Conservation (phyloP, 768 basidiomycete species). For the Termitomyces sp. region DNA sequence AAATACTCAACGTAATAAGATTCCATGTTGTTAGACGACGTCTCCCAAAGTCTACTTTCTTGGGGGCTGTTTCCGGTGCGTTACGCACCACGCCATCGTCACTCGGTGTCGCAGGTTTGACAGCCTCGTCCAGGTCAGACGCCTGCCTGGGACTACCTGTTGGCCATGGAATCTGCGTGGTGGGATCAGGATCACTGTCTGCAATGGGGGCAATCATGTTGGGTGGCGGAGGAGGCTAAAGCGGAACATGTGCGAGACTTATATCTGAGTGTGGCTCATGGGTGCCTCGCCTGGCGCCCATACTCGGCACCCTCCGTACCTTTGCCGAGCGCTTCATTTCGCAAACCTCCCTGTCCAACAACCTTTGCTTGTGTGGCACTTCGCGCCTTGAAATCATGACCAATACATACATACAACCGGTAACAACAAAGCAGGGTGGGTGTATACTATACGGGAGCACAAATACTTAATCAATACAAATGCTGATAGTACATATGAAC, state of each 20-base stretch:
- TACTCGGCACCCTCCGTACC: conserved; percentile 20
- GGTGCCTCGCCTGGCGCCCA: conserved; percentile 5
- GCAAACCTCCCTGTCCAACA: not conserved
- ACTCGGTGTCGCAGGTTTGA: conserved; percentile 1
- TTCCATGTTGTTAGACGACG: conserved; percentile 54
- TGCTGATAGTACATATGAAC: conserved; percentile 15
- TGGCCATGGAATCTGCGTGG: conserved; percentile 77
- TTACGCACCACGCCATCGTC: conserved; percentile 10
- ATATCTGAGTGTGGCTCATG: conserved; percentile 9
- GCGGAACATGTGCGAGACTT: conserved; percentile 15
- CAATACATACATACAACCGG: conserved; percentile 14
- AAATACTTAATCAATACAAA: conserved; percentile 15
- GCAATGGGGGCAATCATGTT: conserved; percentile 59
- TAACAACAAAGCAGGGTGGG: conserved; percentile 14
- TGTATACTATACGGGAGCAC: not conserved
- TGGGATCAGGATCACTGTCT: conserved; percentile 65
- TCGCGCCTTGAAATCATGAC: conserved; percentile 2
- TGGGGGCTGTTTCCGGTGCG: conserved; percentile 10
- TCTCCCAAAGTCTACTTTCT: conserved; percentile 22
- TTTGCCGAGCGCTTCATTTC: conserved; percentile 3
- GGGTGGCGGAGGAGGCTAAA: conserved; percentile 13
- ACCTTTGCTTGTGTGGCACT: not conserved
- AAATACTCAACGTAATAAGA: conserved; percentile 77
- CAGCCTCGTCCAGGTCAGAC: conserved; percentile 8
- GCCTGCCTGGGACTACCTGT: conserved; percentile 26